phyloP scores from a whole-genome alignment of 192 early-diverging fungal species.

The Coemansia sp. region DNA sequence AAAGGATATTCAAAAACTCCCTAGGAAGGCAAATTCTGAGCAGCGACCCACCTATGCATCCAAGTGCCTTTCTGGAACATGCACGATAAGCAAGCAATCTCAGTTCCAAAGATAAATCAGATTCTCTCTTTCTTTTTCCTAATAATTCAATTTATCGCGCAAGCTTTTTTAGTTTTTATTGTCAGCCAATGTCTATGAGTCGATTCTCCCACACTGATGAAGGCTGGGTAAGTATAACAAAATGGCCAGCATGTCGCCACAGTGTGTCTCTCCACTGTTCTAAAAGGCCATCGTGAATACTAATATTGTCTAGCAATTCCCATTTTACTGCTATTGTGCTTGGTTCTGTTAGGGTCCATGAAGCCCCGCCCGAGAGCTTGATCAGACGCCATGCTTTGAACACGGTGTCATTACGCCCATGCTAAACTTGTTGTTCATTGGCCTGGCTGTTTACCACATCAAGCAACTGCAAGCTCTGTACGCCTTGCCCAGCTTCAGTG shows the following conservation, averaged over 20 bases:
- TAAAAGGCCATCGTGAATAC: no score
- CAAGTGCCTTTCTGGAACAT: no score
- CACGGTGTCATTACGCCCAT: slow-evolving; percentile 9
- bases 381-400: slow-evolving; percentile 41
- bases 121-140: neutral
- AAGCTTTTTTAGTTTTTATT: no score
- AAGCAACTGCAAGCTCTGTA: neutral
- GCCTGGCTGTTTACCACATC: slow-evolving; percentile 4
- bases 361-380: slow-evolving; percentile 16
- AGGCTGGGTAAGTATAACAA: slow-evolving; percentile 15
- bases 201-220: slow-evolving; percentile 6
- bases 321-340: neutral
- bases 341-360: slow-evolving; percentile 24
- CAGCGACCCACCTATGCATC: no score
- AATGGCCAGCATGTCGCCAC: no score
- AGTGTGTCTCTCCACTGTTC: no score
- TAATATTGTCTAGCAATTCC: neutral
- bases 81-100: no score
- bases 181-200: neutral
- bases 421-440: slow-evolving; percentile 15
- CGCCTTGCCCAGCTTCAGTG: neutral
- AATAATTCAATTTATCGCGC: no score
- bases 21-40: no score
- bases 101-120: neutral
- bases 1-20: no score